Conservation (phyloP, 495 filamentous ascomycete genomes). For the Lepraria neglecta region DNA sequence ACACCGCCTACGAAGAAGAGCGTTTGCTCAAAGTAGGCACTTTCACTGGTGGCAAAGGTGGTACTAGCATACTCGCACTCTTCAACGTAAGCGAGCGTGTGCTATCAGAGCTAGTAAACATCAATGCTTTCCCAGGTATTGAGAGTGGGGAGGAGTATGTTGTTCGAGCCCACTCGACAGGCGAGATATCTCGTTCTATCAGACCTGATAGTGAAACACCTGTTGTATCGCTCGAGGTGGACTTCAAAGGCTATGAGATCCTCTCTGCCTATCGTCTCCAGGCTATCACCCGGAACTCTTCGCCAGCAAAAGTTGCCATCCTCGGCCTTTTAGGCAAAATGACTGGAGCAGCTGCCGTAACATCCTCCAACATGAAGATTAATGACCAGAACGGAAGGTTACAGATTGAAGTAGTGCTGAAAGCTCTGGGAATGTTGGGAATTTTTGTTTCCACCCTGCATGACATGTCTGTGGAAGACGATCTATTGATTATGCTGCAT, state of each 20-base stretch:
- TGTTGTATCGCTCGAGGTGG: slow-evolving; percentile 54
- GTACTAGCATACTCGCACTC: slow-evolving; percentile 70
- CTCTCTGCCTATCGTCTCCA: slow-evolving; percentile 63
- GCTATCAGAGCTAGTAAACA: slow-evolving; percentile 58
- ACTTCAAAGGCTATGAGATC: slow-evolving; percentile 69
- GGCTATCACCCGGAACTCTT: background rate
- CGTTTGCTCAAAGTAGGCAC: slow-evolving; percentile 71
- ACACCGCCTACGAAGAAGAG: slow-evolving; percentile 65
- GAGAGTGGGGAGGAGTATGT: slow-evolving; percentile 52
- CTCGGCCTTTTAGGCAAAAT: slow-evolving; percentile 83
- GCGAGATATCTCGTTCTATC: slow-evolving; percentile 51
- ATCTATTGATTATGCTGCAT: slow-evolving; percentile 71
- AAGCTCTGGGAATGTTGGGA: slow-evolving; percentile 72
- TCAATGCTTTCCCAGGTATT: slow-evolving; percentile 69
- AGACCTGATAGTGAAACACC: slow-evolving; percentile 25
- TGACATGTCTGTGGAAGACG: slow-evolving; percentile 50
- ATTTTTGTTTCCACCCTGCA: slow-evolving; percentile 64
- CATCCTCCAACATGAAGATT: slow-evolving; percentile 49
- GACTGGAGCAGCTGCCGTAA: slow-evolving; percentile 75
- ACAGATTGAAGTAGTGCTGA: slow-evolving; percentile 59
- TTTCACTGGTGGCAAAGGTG: slow-evolving; percentile 57
- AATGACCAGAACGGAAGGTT: slow-evolving; percentile 51
- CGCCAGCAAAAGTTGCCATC: slow-evolving; percentile 49
- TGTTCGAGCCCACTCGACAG: slow-evolving; percentile 64
- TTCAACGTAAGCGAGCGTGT: slow-evolving; percentile 65